Evolutionary conservation across 495 filamentous ascomycete species (phyloP).

Genomic region (Halenospora varia): DNA sequence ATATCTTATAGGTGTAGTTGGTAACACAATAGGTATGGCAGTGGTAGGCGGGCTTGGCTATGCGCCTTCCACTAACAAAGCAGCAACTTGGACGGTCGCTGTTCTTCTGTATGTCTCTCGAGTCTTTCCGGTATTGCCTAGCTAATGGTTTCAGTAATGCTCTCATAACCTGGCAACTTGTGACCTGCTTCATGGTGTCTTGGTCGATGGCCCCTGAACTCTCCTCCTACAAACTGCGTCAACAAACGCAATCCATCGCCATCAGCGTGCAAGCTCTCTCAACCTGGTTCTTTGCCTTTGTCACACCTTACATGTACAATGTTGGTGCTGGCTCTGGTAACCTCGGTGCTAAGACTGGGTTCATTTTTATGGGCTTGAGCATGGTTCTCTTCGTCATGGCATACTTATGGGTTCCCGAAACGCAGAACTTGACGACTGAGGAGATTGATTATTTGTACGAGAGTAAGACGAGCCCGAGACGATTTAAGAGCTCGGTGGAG

Average conservation of each 20-base stretch:
- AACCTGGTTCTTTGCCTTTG: conserved; percentile 16
- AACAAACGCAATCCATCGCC: conserved; percentile 17
- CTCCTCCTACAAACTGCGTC: conserved; percentile 15
- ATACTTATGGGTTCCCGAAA: conserved; percentile 65
- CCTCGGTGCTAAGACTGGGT: conserved; percentile 17
- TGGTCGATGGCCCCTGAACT: conserved; percentile 15
- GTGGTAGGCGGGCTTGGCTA: conserved; percentile 13
- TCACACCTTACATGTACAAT: conserved; percentile 23
- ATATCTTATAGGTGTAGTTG: conserved; percentile 13
- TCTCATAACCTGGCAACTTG: conserved; percentile 10
- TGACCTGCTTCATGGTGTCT: conserved; percentile 6
- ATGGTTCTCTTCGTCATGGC: conserved; percentile 34
- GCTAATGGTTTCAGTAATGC: too few relatives aligned
- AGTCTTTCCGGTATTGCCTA: too few relatives aligned
- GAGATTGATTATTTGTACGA: conserved; percentile 66
- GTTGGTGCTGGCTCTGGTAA: conserved; percentile 14
- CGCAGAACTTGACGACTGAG: conserved; percentile 61
- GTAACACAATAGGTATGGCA: conserved; percentile 2
- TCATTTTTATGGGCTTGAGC: conserved; percentile 30
- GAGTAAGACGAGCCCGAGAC: too few relatives aligned
- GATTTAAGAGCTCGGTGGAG: too few relatives aligned
- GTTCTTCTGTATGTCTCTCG: too few relatives aligned
- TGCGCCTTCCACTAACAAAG: conserved; percentile 22
- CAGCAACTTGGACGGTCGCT: conserved; percentile 26
- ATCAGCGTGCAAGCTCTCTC: conserved; percentile 11